phyloP scores from a whole-genome alignment of 208 protist genomes.

The Trypanosoma platydactyli region DNA sequence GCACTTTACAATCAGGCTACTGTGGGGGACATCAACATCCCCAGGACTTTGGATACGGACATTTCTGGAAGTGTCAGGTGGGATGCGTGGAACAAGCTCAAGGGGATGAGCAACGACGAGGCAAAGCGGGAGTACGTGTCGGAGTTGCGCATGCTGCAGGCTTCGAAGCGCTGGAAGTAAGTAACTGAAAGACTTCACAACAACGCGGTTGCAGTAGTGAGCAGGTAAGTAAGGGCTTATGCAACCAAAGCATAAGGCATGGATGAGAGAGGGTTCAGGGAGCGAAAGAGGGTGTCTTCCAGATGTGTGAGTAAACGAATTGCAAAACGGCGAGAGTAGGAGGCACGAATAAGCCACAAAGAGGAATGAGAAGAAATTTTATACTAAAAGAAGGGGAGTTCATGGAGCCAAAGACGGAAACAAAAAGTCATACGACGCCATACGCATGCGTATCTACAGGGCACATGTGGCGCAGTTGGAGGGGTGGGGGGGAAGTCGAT shows the following conservation, averaged over 20 bases:
- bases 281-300: neutral
- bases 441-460: no score
- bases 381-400: no score
- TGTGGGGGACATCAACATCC: constrained; percentile 71
- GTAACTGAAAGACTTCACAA: neutral
- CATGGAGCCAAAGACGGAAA: no score
- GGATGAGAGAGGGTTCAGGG: neutral
- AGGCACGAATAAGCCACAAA: neutral
- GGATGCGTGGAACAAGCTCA: constrained; percentile 87
- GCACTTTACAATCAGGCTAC: constrained; percentile 89
- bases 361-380: constrained; percentile 1
- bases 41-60: constrained; percentile 80
- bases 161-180: constrained; percentile 15
- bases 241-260: neutral
- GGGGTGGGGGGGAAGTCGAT: no score
- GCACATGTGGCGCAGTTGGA: no score
- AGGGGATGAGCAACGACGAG: constrained; percentile 77
- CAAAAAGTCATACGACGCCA: no score
- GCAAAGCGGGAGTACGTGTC: constrained; percentile 86
- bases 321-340: neutral
- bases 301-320: neutral
- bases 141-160: constrained; percentile 50
- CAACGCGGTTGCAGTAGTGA: neutral
- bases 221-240: constrained; percentile 9
- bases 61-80: constrained; percentile 86